phyloP scores from a whole-genome alignment of 1,284 basidiomycete genomes.

The Chondrostereum purpureum region DNA sequence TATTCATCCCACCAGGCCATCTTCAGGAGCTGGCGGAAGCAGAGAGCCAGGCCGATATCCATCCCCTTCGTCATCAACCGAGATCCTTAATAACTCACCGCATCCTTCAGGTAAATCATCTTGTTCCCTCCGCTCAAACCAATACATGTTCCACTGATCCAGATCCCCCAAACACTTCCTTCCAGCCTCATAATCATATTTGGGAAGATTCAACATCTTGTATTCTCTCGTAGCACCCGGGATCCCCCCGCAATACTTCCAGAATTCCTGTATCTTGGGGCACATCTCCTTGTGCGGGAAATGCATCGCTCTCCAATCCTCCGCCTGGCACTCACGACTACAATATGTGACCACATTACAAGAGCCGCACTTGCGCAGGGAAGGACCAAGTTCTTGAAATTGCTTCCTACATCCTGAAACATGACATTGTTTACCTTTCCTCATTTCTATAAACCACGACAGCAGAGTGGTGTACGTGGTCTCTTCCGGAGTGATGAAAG shows the following conservation, averaged over 20 bases:
- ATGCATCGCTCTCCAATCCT: neutral
- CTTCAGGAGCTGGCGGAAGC: too few species aligned
- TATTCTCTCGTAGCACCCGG: neutral
- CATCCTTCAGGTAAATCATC: neutral
- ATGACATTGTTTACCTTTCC: neutral
- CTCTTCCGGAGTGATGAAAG: neutral
- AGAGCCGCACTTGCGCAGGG: neutral
- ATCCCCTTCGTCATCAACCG: neutral
- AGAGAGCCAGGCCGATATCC: too few species aligned
- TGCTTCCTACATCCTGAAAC: slow-evolving; percentile 8
- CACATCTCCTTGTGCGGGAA: slow-evolving; percentile 5
- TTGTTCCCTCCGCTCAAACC: neutral
- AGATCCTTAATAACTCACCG: neutral
- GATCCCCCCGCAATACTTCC: neutral
- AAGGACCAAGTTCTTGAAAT: neutral
- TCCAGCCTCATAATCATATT: neutral
- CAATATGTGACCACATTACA: slow-evolving; percentile 2
- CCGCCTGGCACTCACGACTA: slow-evolving; percentile 3
- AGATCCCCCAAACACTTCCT: neutral
- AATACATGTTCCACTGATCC: neutral
- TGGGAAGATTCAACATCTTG: neutral
- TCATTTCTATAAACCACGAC: neutral
- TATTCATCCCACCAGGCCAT: too few species aligned
- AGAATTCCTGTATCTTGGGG: neutral
- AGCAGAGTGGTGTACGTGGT: neutral